Evolutionary conservation across 768 basidiomycete genomes (phyloP).

Genomic region (Pilatotrama ljubarskyi): DNA sequence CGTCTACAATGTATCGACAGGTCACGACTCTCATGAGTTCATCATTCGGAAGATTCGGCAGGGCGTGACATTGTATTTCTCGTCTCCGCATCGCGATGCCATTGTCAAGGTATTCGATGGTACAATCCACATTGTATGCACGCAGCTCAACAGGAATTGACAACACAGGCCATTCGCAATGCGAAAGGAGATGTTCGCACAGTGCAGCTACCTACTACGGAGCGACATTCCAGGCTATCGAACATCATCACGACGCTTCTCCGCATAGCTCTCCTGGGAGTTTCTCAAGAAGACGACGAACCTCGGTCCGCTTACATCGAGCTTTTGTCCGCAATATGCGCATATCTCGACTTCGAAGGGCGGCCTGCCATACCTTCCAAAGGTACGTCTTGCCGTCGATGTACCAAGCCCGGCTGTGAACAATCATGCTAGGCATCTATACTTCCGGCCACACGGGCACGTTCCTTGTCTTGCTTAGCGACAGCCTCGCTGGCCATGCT

Average conservation of each 20-base stretch:
- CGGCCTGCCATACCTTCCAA: conserved; percentile 67
- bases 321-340: conserved; percentile 74
- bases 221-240: conserved; percentile 74
- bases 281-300: conserved; percentile 71
- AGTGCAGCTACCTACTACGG: conserved; percentile 49
- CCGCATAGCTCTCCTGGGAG: conserved; percentile 82
- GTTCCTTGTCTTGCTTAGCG: conserved; percentile 68
- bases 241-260: conserved; percentile 85
- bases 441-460: conserved; percentile 65
- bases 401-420: not conserved
- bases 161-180: conserved; percentile 61
- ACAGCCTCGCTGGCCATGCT: conserved; percentile 67
- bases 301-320: conserved; percentile 81
- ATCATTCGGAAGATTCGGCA: conserved; percentile 75
- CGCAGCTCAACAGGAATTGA: not conserved
- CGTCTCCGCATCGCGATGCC: conserved; percentile 63
- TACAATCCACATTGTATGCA: too few relatives aligned
- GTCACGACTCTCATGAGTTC: conserved; percentile 77
- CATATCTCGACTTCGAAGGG: conserved; percentile 76
- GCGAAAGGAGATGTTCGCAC: conserved; percentile 73
- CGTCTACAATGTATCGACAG: conserved; percentile 77
- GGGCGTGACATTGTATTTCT: conserved; percentile 74
- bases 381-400: conserved; percentile 42
- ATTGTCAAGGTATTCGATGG: conserved; percentile 63
- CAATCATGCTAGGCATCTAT: conserved; percentile 53